A percentile compares a stretch with the other conserved stretches of the same genome.
Evolutionary conservation across 306 rosid genomes (phyloP).

Genomic region (Vachellia collinsii): DNA sequence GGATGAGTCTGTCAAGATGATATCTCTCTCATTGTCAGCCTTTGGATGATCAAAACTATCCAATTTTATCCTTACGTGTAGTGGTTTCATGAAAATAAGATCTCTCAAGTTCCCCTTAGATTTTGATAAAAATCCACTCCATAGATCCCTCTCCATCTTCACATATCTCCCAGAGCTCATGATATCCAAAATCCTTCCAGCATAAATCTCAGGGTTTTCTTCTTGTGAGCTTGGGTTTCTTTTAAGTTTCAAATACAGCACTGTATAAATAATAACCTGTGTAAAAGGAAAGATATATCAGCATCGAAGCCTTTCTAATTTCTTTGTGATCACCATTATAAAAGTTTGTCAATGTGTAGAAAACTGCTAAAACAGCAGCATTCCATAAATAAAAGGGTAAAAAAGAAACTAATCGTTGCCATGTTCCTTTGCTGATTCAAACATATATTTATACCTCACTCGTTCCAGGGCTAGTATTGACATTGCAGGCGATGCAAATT

Average conservation of each 20-base stretch:
- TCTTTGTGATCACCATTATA: not conserved
- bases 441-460: constrained; percentile 69
- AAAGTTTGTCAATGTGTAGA: not conserved
- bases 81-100: constrained; percentile 64
- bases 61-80: constrained; percentile 72
- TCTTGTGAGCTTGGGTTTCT: constrained; percentile 39
- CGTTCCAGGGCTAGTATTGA: constrained; percentile 82
- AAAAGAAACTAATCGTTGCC: not conserved
- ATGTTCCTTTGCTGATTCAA: constrained; percentile 23
- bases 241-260: constrained; percentile 61
- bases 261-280: constrained; percentile 74
- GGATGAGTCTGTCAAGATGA: constrained; percentile 62
- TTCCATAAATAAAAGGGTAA: not conserved
- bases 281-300: constrained; percentile 26
- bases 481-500: constrained; percentile 48
- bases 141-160: constrained; percentile 57
- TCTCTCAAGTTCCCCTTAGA: constrained; percentile 71
- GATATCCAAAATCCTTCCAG: constrained; percentile 65
- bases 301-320: not conserved
- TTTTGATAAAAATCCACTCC: constrained; percentile 57
- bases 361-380: not conserved
- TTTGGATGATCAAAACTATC: constrained; percentile 65
- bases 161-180: constrained; percentile 50
- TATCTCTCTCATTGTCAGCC: constrained; percentile 68
- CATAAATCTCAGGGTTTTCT: constrained; percentile 53